Evolutionary conservation across 768 basidiomycete genomes (phyloP).

Genomic region (Boletus pseudo-olivaceus): DNA sequence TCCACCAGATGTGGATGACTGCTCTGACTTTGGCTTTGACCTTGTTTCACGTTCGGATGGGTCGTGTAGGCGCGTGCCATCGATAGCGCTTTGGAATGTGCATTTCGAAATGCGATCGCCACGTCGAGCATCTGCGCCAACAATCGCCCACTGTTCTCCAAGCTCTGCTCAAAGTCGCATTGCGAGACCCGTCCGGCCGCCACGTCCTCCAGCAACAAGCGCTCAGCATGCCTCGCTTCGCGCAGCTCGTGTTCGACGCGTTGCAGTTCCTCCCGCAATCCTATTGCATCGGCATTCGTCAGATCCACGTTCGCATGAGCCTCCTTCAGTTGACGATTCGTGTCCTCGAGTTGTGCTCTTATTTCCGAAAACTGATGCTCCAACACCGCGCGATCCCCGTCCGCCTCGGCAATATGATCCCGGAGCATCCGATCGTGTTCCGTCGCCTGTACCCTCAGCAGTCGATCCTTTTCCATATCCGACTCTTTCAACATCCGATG

Average conservation of each 20-base stretch:
- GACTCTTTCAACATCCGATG: constrained; percentile 65
- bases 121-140: constrained; percentile 81
- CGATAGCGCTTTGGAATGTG: constrained; percentile 69
- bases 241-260: constrained; percentile 67
- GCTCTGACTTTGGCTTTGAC: constrained; percentile 27
- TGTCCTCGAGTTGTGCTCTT: constrained; percentile 56
- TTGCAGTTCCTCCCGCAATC: constrained; percentile 70
- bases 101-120: constrained; percentile 71
- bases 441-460: constrained; percentile 68
- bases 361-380: constrained; percentile 84
- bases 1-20: constrained; percentile 40
- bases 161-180: constrained; percentile 60
- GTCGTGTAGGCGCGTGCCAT: constrained; percentile 54
- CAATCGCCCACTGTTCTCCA: constrained; percentile 64
- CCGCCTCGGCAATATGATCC: constrained; percentile 89
- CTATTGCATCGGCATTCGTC: constrained; percentile 61
- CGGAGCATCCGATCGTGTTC: constrained; percentile 67
- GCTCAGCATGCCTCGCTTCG: constrained; percentile 64
- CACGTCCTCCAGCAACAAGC: constrained; percentile 70
- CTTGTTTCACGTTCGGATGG: constrained; percentile 51
- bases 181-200: constrained; percentile 66
- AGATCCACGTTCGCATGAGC: constrained; percentile 58
- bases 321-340: constrained; percentile 61
- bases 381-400: constrained; percentile 88
- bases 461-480: constrained; percentile 72